phyloP scores from a whole-genome alignment of 169 alveolate species.

The Neospora caninum region DNA sequence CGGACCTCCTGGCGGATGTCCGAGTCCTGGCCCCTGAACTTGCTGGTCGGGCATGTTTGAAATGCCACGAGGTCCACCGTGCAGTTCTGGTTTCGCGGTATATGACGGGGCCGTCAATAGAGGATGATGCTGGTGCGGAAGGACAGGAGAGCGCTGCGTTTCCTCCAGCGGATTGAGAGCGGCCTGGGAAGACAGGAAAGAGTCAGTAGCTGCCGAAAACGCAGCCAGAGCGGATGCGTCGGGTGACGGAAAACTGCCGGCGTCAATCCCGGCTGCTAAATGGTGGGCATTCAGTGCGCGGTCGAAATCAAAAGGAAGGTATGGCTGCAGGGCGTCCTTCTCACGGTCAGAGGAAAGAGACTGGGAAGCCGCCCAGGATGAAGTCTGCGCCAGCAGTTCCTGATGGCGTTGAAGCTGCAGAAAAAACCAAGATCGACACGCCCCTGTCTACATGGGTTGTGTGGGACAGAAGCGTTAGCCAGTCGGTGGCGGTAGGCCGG shows the following conservation, averaged over 20 bases:
- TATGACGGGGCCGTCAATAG: background rate
- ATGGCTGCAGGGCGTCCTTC: slow-evolving; percentile 5
- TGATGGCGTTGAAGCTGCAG: slow-evolving; percentile 23
- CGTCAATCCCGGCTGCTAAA: background rate
- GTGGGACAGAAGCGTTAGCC: no score
- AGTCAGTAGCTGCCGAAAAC: background rate
- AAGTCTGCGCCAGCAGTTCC: slow-evolving; percentile 7
- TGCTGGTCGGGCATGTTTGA: background rate
- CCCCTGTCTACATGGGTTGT: no score
- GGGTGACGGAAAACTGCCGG: background rate
- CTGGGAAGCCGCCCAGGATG: slow-evolving; percentile 10
- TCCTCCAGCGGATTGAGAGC: background rate
- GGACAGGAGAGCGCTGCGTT: background rate
- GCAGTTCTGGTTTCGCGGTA: background rate
- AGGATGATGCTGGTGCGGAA: background rate
- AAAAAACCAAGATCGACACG: background rate
- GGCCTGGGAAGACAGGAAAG: background rate
- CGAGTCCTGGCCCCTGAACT: background rate
- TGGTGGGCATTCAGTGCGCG: background rate
- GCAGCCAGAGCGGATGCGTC: background rate
- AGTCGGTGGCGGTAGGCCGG: no score
- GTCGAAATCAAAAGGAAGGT: slow-evolving; percentile 3
- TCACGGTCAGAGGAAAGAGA: background rate
- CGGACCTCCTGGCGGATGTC: background rate
- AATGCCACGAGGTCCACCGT: background rate